These are phyloP conservation scores for Pythium folliculosum DNA, from an alignment of 352 stramenopile genomes.

Conservation along the genomic window DNA sequence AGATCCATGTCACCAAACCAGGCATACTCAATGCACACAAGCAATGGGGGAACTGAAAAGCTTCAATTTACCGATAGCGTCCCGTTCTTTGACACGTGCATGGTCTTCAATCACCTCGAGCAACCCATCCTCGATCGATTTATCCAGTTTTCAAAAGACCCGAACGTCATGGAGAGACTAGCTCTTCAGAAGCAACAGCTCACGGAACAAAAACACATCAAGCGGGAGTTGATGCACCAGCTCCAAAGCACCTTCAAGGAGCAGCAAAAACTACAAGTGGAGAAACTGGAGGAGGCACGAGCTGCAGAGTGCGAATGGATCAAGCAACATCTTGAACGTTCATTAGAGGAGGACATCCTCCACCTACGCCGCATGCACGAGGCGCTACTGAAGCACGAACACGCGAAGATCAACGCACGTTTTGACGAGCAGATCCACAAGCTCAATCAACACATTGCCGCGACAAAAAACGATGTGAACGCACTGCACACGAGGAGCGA, in stretches of 20 bases:
- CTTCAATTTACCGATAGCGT: conserved; percentile 63
- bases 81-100: conserved; percentile 53
- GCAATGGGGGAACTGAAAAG: conserved; percentile 43
- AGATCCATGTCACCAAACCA: conserved; percentile 40
- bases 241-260: conserved; percentile 52
- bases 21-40: conserved; percentile 50
- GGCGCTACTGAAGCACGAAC: conserved; percentile 51
- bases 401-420: conserved; percentile 61
- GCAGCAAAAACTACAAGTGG: conserved; percentile 38
- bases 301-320: conserved; percentile 42
- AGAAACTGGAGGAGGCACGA: conserved; percentile 44
- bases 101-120: conserved; percentile 73
- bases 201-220: conserved; percentile 48
- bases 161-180: conserved; percentile 56
- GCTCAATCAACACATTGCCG: conserved; percentile 41
- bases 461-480: conserved; percentile 46
- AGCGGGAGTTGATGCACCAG: conserved; percentile 45
- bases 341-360: conserved; percentile 59
- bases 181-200: conserved; percentile 54
- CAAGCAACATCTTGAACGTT: conserved; percentile 46
- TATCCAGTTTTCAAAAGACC: conserved; percentile 66
- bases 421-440: conserved; percentile 50
- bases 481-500: conserved; percentile 56
- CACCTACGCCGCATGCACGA: conserved; percentile 69
- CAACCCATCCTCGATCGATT: conserved; percentile 69